Evolutionary conservation across 2,329 filamentous ascomycete genomes (phyloP).

Genomic region (Fusarium euwallaceae): DNA sequence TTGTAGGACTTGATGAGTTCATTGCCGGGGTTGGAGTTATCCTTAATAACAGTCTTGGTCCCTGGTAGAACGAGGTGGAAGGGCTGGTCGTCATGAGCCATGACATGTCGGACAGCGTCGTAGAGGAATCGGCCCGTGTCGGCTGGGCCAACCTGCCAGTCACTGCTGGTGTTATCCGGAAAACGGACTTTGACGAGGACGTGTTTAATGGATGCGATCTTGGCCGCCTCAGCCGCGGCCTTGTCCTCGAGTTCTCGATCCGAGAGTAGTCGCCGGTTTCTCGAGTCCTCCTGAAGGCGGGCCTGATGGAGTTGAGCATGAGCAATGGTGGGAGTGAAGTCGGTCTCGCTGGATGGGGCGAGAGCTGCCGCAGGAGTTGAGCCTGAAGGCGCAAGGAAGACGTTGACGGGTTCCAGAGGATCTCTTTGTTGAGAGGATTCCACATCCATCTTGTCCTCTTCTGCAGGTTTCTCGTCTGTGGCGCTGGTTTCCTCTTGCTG

Average conservation of each 20-base stretch:
- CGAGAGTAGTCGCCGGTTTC: slow-evolving; percentile 83
- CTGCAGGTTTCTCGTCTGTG: slow-evolving; percentile 35
- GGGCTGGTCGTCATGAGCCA: slow-evolving; percentile 72
- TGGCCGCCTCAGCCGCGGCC: slow-evolving; percentile 74
- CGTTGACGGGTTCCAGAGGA: slow-evolving; percentile 68
- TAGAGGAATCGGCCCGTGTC: slow-evolving; percentile 82
- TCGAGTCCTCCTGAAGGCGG: slow-evolving; percentile 69
- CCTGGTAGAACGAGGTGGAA: slow-evolving; percentile 80
- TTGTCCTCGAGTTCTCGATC: slow-evolving; percentile 84
- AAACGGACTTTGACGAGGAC: slow-evolving; percentile 86
- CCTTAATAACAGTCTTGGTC: slow-evolving; percentile 62
- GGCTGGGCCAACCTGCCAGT: slow-evolving; percentile 75
- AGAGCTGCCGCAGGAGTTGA: slow-evolving; percentile 81
- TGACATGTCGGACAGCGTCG: slow-evolving; percentile 77
- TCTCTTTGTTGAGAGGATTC: slow-evolving; percentile 44
- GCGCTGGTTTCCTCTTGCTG: slow-evolving; percentile 10
- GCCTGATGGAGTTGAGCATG: slow-evolving; percentile 83
- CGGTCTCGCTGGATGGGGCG: slow-evolving; percentile 75
- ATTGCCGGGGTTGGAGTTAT: slow-evolving; percentile 61
- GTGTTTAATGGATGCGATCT: slow-evolving; percentile 73
- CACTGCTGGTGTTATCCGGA: slow-evolving; percentile 84
- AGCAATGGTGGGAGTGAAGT: slow-evolving; percentile 81
- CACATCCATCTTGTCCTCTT: slow-evolving; percentile 38
- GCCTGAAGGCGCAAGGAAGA: slow-evolving; percentile 84
- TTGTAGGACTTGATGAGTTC: slow-evolving; percentile 80